These are phyloP conservation scores for Choricystis sp. DNA, from an alignment of 139 green algal genomes.

Conservation along the genomic window DNA sequence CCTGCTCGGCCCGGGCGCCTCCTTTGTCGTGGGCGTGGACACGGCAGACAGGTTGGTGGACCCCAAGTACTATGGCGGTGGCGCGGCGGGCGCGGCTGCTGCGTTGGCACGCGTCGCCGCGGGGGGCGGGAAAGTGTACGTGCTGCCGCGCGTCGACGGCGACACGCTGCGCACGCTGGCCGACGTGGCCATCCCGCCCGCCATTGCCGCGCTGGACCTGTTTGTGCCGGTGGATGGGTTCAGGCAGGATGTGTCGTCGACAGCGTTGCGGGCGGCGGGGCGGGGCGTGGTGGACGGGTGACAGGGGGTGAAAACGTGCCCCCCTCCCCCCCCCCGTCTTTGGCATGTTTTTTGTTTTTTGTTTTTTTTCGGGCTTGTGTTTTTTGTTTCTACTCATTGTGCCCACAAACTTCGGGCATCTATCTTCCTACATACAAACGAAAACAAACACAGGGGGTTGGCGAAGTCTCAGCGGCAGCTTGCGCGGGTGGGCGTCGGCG, in stretches of 20 bases:
- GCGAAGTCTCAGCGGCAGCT: too few species aligned
- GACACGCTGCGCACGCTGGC: background rate
- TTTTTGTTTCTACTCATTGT: too few species aligned
- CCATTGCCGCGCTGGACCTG: background rate
- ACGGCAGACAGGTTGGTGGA: slow-evolving; percentile 56
- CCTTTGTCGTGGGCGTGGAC: slow-evolving; percentile 69
- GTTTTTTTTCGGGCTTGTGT: too few species aligned
- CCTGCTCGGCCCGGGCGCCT: slow-evolving; percentile 33
- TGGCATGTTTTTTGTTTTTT: too few species aligned
- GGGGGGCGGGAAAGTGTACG: background rate
- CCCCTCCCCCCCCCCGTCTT: too few species aligned
- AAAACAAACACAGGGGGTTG: too few species aligned
- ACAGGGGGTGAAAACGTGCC: background rate
- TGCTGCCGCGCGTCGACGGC: background rate
- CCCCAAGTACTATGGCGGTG: slow-evolving; percentile 54
- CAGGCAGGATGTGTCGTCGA: background rate
- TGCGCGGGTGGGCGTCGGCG: too few species aligned
- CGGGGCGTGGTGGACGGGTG: background rate
- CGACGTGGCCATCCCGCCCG: background rate
- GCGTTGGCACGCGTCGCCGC: background rate
- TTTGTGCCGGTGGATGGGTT: background rate
- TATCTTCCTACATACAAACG: too few species aligned
- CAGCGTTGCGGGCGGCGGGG: background rate
- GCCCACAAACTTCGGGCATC: too few species aligned
- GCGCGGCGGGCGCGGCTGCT: slow-evolving; percentile 5